Evolutionary conservation across 768 basidiomycete genomes (phyloP).

Genomic region (Collybiopsis confluens): DNA sequence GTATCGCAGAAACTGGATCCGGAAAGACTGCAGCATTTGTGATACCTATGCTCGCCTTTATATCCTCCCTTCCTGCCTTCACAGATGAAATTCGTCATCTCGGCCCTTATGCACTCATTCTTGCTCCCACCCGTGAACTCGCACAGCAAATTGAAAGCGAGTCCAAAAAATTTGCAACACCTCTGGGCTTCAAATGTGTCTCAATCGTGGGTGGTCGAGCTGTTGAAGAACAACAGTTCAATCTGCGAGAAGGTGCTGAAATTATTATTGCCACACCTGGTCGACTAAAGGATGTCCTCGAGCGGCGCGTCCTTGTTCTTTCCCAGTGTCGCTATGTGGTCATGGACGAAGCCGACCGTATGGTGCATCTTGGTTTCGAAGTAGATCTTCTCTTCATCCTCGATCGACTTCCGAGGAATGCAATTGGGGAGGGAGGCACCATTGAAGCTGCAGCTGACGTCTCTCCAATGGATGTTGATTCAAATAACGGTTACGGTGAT

Average conservation of each 20-base stretch:
- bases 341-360: slow-evolving; percentile 99
- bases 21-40: slow-evolving; percentile 99
- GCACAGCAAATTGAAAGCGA: slow-evolving; percentile 97
- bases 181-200: slow-evolving; percentile 89
- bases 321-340: slow-evolving; percentile 98
- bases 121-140: slow-evolving; percentile 97
- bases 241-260: slow-evolving; percentile 95
- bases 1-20: slow-evolving; percentile 98
- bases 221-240: slow-evolving; percentile 97
- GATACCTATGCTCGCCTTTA: slow-evolving; percentile 96
- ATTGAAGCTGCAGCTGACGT: slow-evolving; percentile 82
- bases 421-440: slow-evolving; percentile 44
- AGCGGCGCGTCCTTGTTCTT: slow-evolving; percentile 91
- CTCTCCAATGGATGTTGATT: slow-evolving; percentile 67
- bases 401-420: slow-evolving; percentile 68
- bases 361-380: slow-evolving; percentile 98
- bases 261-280: slow-evolving; percentile 99
- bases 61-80: slow-evolving; percentile 78
- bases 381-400: slow-evolving; percentile 91
- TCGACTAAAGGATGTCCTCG: slow-evolving; percentile 96
- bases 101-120: slow-evolving; percentile 89
- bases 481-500: slow-evolving; percentile 32
- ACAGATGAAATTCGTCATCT: slow-evolving; percentile 91
- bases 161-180: slow-evolving; percentile 85
- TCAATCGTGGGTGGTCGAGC: slow-evolving; percentile 98